Evolutionary conservation across 495 filamentous ascomycete genomes (phyloP), one percentile per base, ranked within the genome.

Genomic region (Immersiella caudata): DNA sequence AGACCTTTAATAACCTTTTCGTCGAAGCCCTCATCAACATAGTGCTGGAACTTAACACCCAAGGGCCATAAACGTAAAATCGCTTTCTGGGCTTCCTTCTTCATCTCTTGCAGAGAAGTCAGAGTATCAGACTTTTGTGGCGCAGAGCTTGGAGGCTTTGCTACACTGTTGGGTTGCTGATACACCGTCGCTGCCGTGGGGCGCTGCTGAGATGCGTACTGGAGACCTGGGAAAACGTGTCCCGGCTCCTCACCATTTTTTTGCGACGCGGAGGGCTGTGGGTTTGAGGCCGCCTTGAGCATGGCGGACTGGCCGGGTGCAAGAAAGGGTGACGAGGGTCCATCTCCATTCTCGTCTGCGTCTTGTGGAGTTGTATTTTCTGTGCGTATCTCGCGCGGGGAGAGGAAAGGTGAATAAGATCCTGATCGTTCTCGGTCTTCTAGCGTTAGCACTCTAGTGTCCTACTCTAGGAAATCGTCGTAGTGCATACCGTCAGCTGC

Each of bases 11-110:
- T 79, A 46, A 92, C 67, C 20, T 76, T 74, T 51, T 87, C 81
- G 68, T 93, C 82, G 57, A 94, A 82, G 5, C 91, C 91, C 75
- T 93, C 91, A 14, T 87, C 83, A 18, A 94, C 79, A 69, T 93
- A 87, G 65, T 89, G 82, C 57, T 86, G 78, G 69, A 85, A 94
- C 16, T 85, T 84, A 56, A 94, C 86, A 54, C 88, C 87, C 40
- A 89, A 79, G 36, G 86, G 84, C 66, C 82, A 84, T 26, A 94
- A 74, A 49, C 87, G 83, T 18, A 89, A 78, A 21, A 94, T 82
- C 60, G 92, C 90, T 36, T 86, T 84, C 70, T 89, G 85, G 6
- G 91, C 91, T 70, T 89, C 86, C 66, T 88, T 86, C 61, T 86
- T 88, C 46, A 87, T 82, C 67, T 89, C 86, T 1, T 68, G 69